Conservation (phyloP, 305 asterid species). For the Coffea humblotiana region DNA sequence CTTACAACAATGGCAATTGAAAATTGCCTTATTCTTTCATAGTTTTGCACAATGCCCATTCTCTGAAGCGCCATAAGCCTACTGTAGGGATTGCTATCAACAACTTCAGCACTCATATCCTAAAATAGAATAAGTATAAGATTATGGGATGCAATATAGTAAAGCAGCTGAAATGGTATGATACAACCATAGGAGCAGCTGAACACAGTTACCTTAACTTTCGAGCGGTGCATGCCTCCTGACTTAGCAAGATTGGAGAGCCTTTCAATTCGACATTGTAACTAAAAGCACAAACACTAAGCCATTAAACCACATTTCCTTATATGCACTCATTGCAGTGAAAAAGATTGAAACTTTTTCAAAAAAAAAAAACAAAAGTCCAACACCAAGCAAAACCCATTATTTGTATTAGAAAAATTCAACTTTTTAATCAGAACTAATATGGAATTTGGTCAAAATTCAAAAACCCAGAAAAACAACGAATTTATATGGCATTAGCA, state of each 20-base stretch:
- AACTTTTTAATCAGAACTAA: neutral
- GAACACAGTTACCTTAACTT: slow-evolving; percentile 62
- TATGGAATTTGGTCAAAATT: neutral
- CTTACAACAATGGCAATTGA: slow-evolving; percentile 96
- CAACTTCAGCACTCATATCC: slow-evolving; percentile 96
- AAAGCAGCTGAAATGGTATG: neutral
- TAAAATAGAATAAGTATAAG: slow-evolving; percentile 27
- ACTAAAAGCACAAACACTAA: slow-evolving; percentile 41
- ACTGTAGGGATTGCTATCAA: slow-evolving; percentile 96
- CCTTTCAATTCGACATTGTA: slow-evolving; percentile 52
- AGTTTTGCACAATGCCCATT: slow-evolving; percentile 97
- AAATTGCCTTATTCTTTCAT: slow-evolving; percentile 80
- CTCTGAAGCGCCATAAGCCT: slow-evolving; percentile 98
- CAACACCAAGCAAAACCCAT: neutral
- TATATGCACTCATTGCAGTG: neutral
- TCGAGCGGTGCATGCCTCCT: slow-evolving; percentile 53
- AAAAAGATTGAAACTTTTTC: neutral
- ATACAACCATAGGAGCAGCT: neutral
- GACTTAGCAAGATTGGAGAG: slow-evolving; percentile 43
- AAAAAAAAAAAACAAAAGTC: neutral
- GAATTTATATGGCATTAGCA: no score
- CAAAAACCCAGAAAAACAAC: neutral
- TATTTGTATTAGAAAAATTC: neutral
- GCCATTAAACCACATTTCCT: slow-evolving; percentile 12
- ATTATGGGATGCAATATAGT: slow-evolving; percentile 4